Base-by-base conservation (phyloP, 495 filamentous ascomycete species). In the Lepidopterella palustris region DNA sequence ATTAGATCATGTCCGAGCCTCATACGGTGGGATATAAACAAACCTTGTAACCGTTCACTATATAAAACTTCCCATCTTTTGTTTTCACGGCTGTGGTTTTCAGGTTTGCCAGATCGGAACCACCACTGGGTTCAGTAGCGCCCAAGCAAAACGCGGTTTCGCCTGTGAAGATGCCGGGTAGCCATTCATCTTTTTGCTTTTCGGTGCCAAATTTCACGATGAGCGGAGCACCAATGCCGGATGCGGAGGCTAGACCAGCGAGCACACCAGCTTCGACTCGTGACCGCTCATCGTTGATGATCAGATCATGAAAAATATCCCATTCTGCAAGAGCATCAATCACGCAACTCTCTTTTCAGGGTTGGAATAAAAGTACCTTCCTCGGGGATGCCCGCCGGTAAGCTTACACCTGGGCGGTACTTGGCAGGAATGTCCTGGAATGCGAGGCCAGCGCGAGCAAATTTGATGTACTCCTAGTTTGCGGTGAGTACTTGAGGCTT, bases 251-350 rank as follows among this genome's bases (percentile, higher is more conserved):
- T 20, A 63, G 42, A 5, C n/a, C 20, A 11, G 50, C 62, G 40
- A 65, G 58, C n/a, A 70, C 67, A 15, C 68, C 68, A 20, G 64
- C 64, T 47, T 67, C 57, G 10, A 68, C 59, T 28, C 68, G 53
- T 9, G 57, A 59, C 15, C 54, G 61, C 61, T 71, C 67, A 49
- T 71, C 68, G 18, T 59, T 65, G 13, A 53, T 24, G 10, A 71
- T 49, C 15, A 71, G 51, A 2, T 60, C 32, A 48, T 71, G 68
- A 29, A 71, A 71, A 8, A 59, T 56, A 47, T 71, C 68, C 39
- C 39, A 42, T 3, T 42, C 39, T 42, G 20, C 8, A 42, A 8
- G 13, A 9, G 65, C 31, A 20, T 71, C 49, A 11, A 60, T 59
- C 27, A 65, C 49, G 1, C 29, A 48, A 21, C 68, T 65, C 5